A percentile compares a stretch with the other conserved stretches of the same genome.
Conservation (phyloP, 176 grass and related monocot species). For the Phoenix dactylifera region DNA sequence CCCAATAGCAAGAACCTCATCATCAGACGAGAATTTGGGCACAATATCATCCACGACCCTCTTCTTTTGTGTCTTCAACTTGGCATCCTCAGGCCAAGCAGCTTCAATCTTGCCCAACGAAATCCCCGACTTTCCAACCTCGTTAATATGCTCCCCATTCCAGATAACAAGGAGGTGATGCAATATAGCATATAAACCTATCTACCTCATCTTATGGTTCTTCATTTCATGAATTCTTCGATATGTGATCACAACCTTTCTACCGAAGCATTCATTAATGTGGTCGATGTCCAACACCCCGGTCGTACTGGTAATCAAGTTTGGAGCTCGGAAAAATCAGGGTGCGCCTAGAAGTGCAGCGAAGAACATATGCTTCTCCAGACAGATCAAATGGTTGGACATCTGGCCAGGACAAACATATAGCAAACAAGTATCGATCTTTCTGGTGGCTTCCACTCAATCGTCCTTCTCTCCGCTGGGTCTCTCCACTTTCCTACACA, state of each 20-base stretch:
- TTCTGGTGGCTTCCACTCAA: conserved; percentile 96
- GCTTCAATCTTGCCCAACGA: conserved; percentile 64
- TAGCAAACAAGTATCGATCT: conserved; percentile 60
- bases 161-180: conserved; percentile 68
- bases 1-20: conserved; percentile 69
- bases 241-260: conserved; percentile 71
- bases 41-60: conserved; percentile 61
- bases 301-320: conserved; percentile 62
- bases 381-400: conserved; percentile 96
- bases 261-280: conserved; percentile 80
- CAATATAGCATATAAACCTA: conserved; percentile 76
- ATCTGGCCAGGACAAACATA: conserved; percentile 89
- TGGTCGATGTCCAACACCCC: conserved; percentile 74
- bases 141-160: conserved; percentile 89
- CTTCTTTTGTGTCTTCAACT: conserved; percentile 82
- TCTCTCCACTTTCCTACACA: conserved; percentile 44
- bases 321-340: conserved; percentile 79
- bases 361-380: conserved; percentile 99
- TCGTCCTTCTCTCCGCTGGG: conserved; percentile 44
- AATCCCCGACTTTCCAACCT: conserved; percentile 62
- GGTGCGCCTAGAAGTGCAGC: conserved; percentile 65
- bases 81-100: conserved; percentile 78
- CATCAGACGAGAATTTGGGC: conserved; percentile 63
- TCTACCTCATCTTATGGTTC: conserved; percentile 75
- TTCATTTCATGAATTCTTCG: conserved; percentile 56